A percentile compares a stretch with the other conserved stretches of the same genome.
phyloP scores from a whole-genome alignment of 2,329 filamentous ascomycete genomes.

The Cercospora nicotianae region DNA sequence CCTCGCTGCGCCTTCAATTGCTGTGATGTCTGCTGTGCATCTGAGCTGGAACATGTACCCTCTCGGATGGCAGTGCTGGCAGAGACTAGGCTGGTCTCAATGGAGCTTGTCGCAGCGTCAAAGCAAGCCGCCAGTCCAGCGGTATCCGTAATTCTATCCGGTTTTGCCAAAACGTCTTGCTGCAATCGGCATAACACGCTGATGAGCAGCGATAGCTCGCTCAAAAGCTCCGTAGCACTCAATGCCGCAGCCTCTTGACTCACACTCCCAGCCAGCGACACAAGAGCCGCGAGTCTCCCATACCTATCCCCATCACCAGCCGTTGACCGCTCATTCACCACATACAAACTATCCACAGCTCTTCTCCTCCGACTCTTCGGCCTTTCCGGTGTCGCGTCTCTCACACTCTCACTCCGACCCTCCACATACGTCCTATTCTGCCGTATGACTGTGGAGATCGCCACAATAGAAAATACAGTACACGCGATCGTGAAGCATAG shows the following conservation, averaged over 20 bases:
- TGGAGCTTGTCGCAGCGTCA: constrained; percentile 16
- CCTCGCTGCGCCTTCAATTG: constrained; percentile 28
- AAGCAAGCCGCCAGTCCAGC: constrained; percentile 15
- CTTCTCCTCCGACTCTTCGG: constrained; percentile 9
- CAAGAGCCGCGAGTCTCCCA: constrained; percentile 2
- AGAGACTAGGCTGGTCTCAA: constrained; percentile 11
- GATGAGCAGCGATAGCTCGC: constrained; percentile 26
- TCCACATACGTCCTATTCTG: constrained; percentile 5
- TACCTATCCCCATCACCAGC: background rate
- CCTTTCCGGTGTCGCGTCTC: background rate
- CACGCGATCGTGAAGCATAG: constrained; percentile 31
- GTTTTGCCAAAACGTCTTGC: constrained; percentile 13
- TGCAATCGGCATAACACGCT: constrained; percentile 29
- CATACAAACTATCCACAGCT: constrained; percentile 18
- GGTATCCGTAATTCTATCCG: background rate
- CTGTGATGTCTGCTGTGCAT: constrained; percentile 17
- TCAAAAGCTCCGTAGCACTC: constrained; percentile 11
- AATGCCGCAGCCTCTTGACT: background rate
- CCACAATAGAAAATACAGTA: constrained; percentile 30
- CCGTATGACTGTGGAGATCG: constrained; percentile 28
- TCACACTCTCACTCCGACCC: background rate
- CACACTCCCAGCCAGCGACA: constrained; percentile 5
- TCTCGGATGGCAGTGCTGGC: background rate
- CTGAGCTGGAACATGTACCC: background rate
- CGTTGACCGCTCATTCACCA: background rate